Percentiles rank a stretch among this genome's conserved stretches.
phyloP scores from a whole-genome alignment of 169 alveolate genomes.

The Plasmodium coatneyi region DNA sequence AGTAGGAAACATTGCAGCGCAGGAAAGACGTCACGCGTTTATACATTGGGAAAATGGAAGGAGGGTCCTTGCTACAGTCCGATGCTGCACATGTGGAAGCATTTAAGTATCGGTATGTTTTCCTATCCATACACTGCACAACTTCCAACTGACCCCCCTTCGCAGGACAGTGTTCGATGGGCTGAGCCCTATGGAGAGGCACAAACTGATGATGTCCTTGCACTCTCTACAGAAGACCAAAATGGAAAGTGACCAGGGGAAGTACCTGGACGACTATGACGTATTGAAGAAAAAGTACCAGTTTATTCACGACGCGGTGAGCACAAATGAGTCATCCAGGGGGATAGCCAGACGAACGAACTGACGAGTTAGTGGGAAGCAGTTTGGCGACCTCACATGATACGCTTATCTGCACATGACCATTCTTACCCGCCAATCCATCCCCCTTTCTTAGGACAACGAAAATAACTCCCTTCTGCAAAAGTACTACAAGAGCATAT shows the following conservation, averaged over 20 bases:
- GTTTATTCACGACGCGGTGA: constrained; percentile 51
- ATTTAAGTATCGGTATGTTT: neutral
- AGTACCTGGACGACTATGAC: constrained; percentile 43
- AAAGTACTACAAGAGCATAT: constrained; percentile 54
- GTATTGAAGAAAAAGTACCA: constrained; percentile 36
- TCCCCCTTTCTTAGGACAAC: neutral
- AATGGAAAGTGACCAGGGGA: neutral
- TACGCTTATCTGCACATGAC: neutral
- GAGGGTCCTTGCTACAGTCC: neutral
- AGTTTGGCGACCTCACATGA: neutral
- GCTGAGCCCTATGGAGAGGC: constrained; percentile 34
- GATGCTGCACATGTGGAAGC: neutral
- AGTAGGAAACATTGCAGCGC: neutral
- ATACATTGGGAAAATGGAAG: neutral
- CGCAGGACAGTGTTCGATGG: constrained; percentile 32
- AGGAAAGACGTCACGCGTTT: neutral
- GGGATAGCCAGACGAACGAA: neutral
- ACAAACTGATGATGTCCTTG: constrained; percentile 61
- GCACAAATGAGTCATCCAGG: neutral
- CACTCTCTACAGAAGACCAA: constrained; percentile 21
- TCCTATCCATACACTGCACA: neutral
- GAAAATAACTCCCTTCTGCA: constrained; percentile 69
- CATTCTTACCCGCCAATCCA: neutral
- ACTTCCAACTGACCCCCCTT: neutral
- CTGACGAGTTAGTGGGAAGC: neutral